Conservation (phyloP, 768 basidiomycete genomes). For the Tulasnella sp. region DNA sequence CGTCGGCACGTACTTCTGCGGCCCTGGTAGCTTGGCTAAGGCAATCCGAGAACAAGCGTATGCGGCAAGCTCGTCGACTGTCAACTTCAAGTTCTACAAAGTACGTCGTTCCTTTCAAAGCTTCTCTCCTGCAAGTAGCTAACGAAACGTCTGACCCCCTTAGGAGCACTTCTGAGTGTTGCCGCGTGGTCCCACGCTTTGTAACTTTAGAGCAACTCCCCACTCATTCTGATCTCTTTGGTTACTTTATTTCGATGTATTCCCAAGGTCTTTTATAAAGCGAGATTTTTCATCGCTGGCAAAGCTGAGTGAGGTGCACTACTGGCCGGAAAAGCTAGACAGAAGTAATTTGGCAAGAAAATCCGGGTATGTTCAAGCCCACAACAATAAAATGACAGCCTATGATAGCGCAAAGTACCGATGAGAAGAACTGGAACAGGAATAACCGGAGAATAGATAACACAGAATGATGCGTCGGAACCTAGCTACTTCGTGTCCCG, state of each 20-base stretch:
- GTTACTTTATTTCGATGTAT: neutral
- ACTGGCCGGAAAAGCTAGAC: neutral
- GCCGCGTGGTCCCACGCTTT: slow-evolving; percentile 4
- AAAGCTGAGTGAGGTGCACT: neutral
- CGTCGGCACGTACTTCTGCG: slow-evolving; percentile 89
- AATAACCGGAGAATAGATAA: slow-evolving; percentile 15
- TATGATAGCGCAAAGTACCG: slow-evolving; percentile 6
- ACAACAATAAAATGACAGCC: slow-evolving; percentile 15
- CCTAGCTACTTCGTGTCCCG: neutral
- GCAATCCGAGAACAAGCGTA: slow-evolving; percentile 69
- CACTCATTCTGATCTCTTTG: neutral
- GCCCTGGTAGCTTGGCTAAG: slow-evolving; percentile 70
- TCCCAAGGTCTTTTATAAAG: neutral
- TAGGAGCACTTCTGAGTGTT: slow-evolving; percentile 59
- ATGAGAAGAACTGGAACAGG: neutral
- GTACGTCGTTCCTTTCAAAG: slow-evolving; percentile 42
- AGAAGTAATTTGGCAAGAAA: neutral
- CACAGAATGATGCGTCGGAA: neutral
- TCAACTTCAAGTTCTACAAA: slow-evolving; percentile 82
- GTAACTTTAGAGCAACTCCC: neutral
- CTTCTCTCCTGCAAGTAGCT: slow-evolving; percentile 24
- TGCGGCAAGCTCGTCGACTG: slow-evolving; percentile 50
- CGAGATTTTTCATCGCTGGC: neutral
- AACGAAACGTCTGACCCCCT: slow-evolving; percentile 17
- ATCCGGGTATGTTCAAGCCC: slow-evolving; percentile 11